Percentiles rank a stretch among this genome's conserved stretches.
These are phyloP conservation scores for Mycena haematopus DNA, from an alignment of 768 basidiomycete species.

Conservation along the genomic window DNA sequence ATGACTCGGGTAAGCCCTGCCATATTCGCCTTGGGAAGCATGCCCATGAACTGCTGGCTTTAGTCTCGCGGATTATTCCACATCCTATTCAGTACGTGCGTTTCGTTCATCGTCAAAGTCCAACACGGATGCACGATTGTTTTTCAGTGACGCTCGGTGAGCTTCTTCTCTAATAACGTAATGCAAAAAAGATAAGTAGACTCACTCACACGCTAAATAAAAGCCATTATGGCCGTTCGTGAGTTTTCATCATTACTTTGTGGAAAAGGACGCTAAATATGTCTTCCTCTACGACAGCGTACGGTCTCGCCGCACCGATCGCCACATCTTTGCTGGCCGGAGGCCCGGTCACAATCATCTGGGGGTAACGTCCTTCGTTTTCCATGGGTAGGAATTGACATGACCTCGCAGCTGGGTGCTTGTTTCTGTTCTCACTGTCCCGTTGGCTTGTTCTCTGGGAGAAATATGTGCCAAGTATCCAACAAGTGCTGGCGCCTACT, in stretches of 20 bases:
- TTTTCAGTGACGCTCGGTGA: conserved; percentile 56
- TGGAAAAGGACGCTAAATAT: neutral
- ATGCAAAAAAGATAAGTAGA: neutral
- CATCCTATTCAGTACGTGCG: conserved; percentile 57
- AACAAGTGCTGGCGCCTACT: conserved; percentile 66
- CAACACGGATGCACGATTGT: neutral
- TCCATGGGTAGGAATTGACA: neutral
- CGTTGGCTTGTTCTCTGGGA: conserved; percentile 59
- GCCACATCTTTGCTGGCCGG: conserved; percentile 61
- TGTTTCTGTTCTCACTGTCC: conserved; percentile 54
- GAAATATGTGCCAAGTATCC: conserved; percentile 69
- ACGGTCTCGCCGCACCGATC: conserved; percentile 61
- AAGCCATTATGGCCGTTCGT: conserved; percentile 71
- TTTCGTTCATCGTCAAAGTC: neutral
- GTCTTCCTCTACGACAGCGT: conserved; percentile 44
- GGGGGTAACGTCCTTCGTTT: conserved; percentile 47
- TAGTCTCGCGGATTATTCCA: conserved; percentile 60
- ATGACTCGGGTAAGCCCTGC: conserved; percentile 50
- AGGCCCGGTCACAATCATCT: conserved; percentile 62
- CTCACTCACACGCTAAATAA: neutral
- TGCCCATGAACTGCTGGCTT: neutral
- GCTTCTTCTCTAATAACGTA: conserved; percentile 12
- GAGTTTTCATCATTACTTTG: conserved; percentile 34
- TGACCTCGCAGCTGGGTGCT: conserved; percentile 51
- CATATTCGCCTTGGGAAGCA: neutral